Evolutionary conservation across 2,329 filamentous ascomycete genomes (phyloP), one percentile per base, ranked within the genome.

Genomic region (Neurospora sp.): DNA sequence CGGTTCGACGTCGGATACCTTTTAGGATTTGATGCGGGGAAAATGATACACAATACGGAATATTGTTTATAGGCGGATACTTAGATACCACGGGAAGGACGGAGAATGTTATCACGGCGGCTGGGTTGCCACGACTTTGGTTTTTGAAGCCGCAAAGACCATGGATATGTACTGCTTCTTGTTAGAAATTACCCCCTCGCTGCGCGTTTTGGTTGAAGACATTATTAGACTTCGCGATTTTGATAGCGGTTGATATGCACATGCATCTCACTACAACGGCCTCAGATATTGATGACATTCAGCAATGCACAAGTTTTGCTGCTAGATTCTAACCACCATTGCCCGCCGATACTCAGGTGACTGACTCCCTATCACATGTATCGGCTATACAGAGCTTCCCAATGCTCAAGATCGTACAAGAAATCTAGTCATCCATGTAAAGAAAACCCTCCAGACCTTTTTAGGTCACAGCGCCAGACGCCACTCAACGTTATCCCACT

Each of bases 401-500:
- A 52, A 28, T 52, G 19, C 28, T 52, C 2, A 15, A 28, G 11
- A 23, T 52, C 6, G 46, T 52, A 52, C 11, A 52, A 8, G 5
- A 28, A 62, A 43, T 62, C 57, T 71, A 52, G 3, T 70, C 71
- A 43, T 69, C 68, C 66, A 15, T 28, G 19, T 62, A 62, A 62
- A 33, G 15, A 17, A 33, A 36, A 62, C 52, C 52, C 6, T n/a
- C 52, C 52, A 33, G 52, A 62, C 52, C 28, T 62, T 33, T 62
- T 36, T 62, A 36, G 23, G 10, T 62, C 52, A 62, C 52, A 62
- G 52, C 52, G 52, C 52, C 52, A 62, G 28, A 62, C 52, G 52
- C 52, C 52, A 62, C 28, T 62, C 52, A 33, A 62, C 28, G 52
- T 62, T 62, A 36, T 62, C 52, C 12, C 6, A 67, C 70, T 80